Evolutionary conservation across 805 yeast species (phyloP), one percentile per base, ranked within the genome.

Genomic region (Cyberlindnera maritima): DNA sequence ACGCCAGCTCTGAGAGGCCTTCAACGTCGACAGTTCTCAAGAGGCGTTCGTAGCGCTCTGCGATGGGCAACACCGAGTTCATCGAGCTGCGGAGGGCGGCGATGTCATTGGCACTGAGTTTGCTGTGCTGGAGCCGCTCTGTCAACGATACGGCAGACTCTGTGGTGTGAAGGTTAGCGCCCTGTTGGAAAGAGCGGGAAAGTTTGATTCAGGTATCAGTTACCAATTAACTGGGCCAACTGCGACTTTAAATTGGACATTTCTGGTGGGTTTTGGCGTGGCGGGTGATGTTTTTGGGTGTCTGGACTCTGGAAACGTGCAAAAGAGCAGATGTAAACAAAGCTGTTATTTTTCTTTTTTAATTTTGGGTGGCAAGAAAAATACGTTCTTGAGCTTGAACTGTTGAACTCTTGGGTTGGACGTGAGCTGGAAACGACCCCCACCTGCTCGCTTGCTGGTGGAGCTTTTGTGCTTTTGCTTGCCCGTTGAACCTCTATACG

Each of bases 41-140:
- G 4, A 63, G 48, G 8, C 64, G 47, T 19, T 62, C 65, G 39
- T 61, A 58, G 19, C 66, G 58, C 46, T 66, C 70, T 0, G 66
- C 64, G 23, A 64, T 46, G 0, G 69, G 68, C n/a, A 58, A 45
- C 10, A 66, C 44, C 0, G 62, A 58, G 32, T 21, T 43, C 56
- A 52, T 52, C 6, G 59, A 56, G 13, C 56, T 50, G 11, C 31
- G 36, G 3, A 56, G 18, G 4, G 55, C 56, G 4, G 52, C 44
- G n/a, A 47, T 36, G 35, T 56, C 58, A 17, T 43, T 49, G 31
- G 50, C 51, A 34, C 44, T 38, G 18, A 56, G 29, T 14, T 32
- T n/a, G 34, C 35, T 19, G 19, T 35, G 35, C 17, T 45, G 50
- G 23, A 57, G 41, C 32, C 43, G 45, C 1, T 49, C 39, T 10